Evolutionary conservation across 2,329 filamentous ascomycete genomes (phyloP).

Genomic region (Fusarium cicatricum): DNA sequence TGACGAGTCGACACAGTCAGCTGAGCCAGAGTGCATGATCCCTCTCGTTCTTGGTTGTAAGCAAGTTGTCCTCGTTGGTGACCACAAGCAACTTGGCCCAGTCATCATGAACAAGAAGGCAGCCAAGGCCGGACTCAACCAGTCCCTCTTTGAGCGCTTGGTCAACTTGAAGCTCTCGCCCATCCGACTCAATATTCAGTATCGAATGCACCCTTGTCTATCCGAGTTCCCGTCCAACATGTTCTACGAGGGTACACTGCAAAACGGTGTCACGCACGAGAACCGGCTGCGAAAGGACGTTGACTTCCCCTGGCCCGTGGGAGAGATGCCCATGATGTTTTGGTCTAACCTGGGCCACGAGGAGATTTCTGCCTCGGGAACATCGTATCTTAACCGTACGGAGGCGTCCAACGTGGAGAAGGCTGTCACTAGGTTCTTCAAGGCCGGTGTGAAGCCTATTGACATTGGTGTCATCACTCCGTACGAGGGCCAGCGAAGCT

Average conservation of each 20-base stretch:
- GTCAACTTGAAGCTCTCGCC: conserved; percentile 91
- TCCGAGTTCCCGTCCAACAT: conserved; percentile 99
- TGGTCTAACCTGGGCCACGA: conserved; percentile 98
- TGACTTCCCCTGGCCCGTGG: conserved; percentile 97
- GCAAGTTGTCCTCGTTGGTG: conserved; percentile 97
- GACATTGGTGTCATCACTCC: conserved; percentile 98
- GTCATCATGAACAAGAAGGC: conserved; percentile 99
- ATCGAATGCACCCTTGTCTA: conserved; percentile 98
- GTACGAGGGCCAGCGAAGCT: conserved; percentile 97
- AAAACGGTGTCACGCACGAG: conserved; percentile 93
- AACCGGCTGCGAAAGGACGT: conserved; percentile 91
- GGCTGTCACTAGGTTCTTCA: conserved; percentile 98
- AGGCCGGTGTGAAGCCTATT: conserved; percentile 91
- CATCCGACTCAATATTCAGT: conserved; percentile 95
- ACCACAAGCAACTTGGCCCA: conserved; percentile 96
- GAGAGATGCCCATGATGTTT: conserved; percentile 99
- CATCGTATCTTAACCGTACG: conserved; percentile 96
- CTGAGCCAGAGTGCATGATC: conserved; percentile 99
- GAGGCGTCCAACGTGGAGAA: conserved; percentile 98
- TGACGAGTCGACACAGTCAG: conserved; percentile 97
- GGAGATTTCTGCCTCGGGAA: conserved; percentile 97
- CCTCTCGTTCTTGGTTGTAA: conserved; percentile 97
- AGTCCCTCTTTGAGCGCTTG: conserved; percentile 97
- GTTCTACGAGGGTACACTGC: conserved; percentile 98
- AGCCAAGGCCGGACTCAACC: conserved; percentile 95